Evolutionary conservation across 176 grass and related monocot species (phyloP).

Genomic region (barley (Hordeum vulgare)): DNA sequence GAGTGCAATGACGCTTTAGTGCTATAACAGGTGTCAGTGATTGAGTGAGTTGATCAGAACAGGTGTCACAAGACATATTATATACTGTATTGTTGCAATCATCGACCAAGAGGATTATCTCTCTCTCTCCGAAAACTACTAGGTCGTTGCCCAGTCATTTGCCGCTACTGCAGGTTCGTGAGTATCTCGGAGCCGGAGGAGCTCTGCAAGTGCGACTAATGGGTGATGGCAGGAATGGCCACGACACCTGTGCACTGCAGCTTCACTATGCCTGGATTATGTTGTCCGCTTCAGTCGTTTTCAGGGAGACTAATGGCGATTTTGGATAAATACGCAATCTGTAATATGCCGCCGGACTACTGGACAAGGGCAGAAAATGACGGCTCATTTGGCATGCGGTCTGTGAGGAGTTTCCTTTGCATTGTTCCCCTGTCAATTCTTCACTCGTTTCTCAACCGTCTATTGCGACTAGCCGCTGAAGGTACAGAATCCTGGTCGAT

Average conservation of each 20-base stretch:
- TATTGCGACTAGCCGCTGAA: background rate
- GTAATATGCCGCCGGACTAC: background rate
- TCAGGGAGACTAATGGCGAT: background rate
- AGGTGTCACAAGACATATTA: background rate
- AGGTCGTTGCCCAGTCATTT: background rate
- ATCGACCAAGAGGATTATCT: background rate
- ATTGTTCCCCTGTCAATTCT: background rate
- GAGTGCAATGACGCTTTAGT: background rate
- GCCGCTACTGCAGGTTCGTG: background rate
- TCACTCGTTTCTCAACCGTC: background rate
- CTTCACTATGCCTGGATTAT: background rate
- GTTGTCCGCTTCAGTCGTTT: constrained; percentile 9
- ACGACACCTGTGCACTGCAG: constrained; percentile 5
- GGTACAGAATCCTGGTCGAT: background rate
- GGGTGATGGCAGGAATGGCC: constrained; percentile 15
- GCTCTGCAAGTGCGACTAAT: background rate
- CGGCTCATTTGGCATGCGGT: background rate
- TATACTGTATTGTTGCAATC: too few species aligned
- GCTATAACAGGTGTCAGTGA: background rate
- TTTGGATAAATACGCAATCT: background rate
- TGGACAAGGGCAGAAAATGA: background rate
- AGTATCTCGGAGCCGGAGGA: background rate
- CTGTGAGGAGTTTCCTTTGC: background rate
- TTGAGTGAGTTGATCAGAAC: background rate
- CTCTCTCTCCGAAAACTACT: background rate